These are phyloP conservation scores for Chlamydomonas schloesseri DNA, from an alignment of 139 green algal genomes.

Conservation along the genomic window DNA sequence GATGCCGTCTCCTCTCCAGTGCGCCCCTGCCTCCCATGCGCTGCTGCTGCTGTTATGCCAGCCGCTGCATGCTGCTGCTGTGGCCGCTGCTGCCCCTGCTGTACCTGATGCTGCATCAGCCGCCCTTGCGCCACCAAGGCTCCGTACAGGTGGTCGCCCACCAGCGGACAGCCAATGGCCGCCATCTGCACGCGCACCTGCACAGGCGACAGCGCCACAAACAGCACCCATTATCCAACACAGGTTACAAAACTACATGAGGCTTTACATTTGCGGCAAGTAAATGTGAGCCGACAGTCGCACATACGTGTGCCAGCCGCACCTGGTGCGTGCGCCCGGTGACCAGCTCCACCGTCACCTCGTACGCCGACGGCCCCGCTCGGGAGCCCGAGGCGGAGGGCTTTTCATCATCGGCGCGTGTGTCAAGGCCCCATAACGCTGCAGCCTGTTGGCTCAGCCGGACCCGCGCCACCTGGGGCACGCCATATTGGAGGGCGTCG, in stretches of 20 bases:
- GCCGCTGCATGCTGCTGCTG: neutral
- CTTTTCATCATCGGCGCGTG: neutral
- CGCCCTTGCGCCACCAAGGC: slow-evolving; percentile 35
- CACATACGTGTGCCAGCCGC: neutral
- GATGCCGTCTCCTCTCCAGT: neutral
- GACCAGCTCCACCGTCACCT: slow-evolving; percentile 74
- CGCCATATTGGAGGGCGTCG: no score
- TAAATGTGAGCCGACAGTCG: no score
- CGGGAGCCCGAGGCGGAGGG: neutral
- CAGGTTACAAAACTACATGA: no score
- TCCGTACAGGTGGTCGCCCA: slow-evolving; percentile 83
- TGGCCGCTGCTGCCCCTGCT: neutral
- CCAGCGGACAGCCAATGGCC: slow-evolving; percentile 70
- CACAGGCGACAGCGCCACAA: neutral
- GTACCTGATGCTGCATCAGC: slow-evolving; percentile 1
- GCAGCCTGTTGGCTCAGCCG: slow-evolving; percentile 28
- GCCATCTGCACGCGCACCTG: slow-evolving; percentile 87
- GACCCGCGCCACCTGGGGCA: slow-evolving; percentile 57
- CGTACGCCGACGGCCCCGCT: slow-evolving; percentile 43
- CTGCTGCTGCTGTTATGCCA: no score
- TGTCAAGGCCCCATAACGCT: slow-evolving; percentile 42
- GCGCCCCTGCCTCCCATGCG: neutral
- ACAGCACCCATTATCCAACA: neutral
- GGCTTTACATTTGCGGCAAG: no score
- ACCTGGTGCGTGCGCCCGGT: slow-evolving; percentile 91